Percentiles rank a stretch among this genome's conserved stretches.
Evolutionary conservation across 2,329 filamentous ascomycete species (phyloP).

Genomic region (Atkinsonella texensis): DNA sequence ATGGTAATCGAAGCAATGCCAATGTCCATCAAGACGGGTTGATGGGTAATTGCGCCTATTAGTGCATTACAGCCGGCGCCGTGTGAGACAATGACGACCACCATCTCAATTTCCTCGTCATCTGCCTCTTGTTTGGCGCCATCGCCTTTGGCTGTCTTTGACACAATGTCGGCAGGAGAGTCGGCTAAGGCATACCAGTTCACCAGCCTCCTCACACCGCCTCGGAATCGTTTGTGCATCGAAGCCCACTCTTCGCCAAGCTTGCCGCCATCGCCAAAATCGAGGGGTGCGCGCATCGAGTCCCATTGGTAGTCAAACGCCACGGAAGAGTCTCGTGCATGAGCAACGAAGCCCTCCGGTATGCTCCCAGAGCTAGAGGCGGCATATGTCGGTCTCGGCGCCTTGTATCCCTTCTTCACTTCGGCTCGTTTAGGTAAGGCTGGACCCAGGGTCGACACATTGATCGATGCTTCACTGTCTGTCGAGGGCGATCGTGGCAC

Average conservation of each 20-base stretch:
- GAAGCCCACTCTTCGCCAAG: constrained; percentile 90
- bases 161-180: constrained; percentile 38
- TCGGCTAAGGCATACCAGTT: constrained; percentile 63
- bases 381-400: constrained; percentile 73
- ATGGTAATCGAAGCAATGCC: constrained; percentile 84
- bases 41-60: constrained; percentile 81
- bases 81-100: constrained; percentile 83
- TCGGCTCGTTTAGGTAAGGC: constrained; percentile 20
- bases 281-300: constrained; percentile 64
- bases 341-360: constrained; percentile 75
- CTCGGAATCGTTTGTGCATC: constrained; percentile 86
- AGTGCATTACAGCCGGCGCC: constrained; percentile 93
- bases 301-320: constrained; percentile 95
- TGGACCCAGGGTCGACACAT: constrained; percentile 20
- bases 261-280: constrained; percentile 80
- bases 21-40: constrained; percentile 83
- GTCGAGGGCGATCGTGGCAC: constrained; percentile 11
- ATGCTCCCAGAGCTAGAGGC: constrained; percentile 71
- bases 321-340: constrained; percentile 77
- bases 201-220: constrained; percentile 65
- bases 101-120: constrained; percentile 57
- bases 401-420: constrained; percentile 45
- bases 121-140: constrained; percentile 25
- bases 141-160: constrained; percentile 22
- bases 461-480: constrained; percentile 16